phyloP scores from a whole-genome alignment of 2,329 filamentous ascomycete species.

The Colletotrichum sp. region DNA sequence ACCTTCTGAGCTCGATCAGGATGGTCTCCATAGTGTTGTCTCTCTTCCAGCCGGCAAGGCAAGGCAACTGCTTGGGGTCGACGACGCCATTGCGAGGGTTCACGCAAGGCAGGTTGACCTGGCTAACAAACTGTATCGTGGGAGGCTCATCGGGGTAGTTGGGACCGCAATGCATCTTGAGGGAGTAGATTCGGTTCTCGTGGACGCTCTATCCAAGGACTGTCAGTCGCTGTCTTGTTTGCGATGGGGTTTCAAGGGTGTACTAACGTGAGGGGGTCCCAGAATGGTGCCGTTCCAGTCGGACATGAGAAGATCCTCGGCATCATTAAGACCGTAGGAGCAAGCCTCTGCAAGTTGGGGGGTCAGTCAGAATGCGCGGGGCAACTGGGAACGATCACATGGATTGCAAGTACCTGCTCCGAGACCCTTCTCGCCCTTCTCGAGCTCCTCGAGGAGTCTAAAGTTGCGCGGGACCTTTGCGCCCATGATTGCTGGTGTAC shows the following conservation, averaged over 20 bases:
- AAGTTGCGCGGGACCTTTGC: slow-evolving; percentile 90
- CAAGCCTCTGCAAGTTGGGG: slow-evolving; percentile 75
- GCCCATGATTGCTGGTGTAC: slow-evolving; percentile 30
- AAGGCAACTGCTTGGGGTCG: slow-evolving; percentile 82
- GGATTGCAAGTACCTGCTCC: slow-evolving; percentile 72
- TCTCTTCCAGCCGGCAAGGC: slow-evolving; percentile 87
- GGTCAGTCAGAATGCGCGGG: slow-evolving; percentile 6
- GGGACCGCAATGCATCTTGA: slow-evolving; percentile 93
- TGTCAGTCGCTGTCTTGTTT: not conserved
- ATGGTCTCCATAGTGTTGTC: slow-evolving; percentile 96
- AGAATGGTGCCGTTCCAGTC: slow-evolving; percentile 99
- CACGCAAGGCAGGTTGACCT: slow-evolving; percentile 96
- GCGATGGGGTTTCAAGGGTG: not conserved
- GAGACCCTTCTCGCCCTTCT: slow-evolving; percentile 98
- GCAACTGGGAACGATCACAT: not conserved
- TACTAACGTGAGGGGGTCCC: slow-evolving; percentile 88
- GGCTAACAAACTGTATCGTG: slow-evolving; percentile 88
- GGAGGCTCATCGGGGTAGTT: slow-evolving; percentile 91
- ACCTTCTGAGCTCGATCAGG: slow-evolving; percentile 84
- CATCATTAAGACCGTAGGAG: slow-evolving; percentile 93
- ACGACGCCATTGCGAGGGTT: slow-evolving; percentile 81
- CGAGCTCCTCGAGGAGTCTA: slow-evolving; percentile 92
- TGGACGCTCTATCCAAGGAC: slow-evolving; percentile 74
- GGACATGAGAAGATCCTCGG: slow-evolving; percentile 94
- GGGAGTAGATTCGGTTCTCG: slow-evolving; percentile 98